Percentiles rank a stretch among this genome's conserved stretches.
phyloP scores from a whole-genome alignment of 345 rosid species.

The Lumnitzera racemosa region DNA sequence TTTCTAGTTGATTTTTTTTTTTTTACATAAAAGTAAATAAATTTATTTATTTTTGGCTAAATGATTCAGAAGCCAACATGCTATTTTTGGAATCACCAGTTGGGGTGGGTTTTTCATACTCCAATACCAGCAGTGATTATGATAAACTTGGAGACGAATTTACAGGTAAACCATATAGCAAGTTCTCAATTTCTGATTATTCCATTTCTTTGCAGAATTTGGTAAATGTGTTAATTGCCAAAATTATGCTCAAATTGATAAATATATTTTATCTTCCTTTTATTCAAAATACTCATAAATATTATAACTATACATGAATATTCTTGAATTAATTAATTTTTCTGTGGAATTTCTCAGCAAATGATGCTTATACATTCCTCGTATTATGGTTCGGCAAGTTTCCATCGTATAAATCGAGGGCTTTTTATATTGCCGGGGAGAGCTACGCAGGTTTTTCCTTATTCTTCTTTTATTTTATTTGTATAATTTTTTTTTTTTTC shows the following conservation, averaged over 20 bases:
- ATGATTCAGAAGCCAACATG: slow-evolving; percentile 76
- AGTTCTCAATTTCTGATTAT: too few species aligned
- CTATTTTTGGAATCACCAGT: slow-evolving; percentile 86
- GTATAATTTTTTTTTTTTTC: too few species aligned
- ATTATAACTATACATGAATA: too few species aligned
- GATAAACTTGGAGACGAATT: slow-evolving; percentile 52
- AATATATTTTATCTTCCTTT: too few species aligned
- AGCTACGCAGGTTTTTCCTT: slow-evolving; percentile 69
- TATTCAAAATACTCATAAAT: too few species aligned
- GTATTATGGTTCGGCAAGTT: slow-evolving; percentile 69
- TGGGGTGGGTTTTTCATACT: slow-evolving; percentile 95
- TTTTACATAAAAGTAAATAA: neutral
- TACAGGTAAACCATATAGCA: slow-evolving; percentile 39
- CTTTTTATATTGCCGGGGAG: slow-evolving; percentile 86
- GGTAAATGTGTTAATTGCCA: too few species aligned
- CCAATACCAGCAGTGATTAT: slow-evolving; percentile 65
- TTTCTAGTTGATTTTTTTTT: too few species aligned
- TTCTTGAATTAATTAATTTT: too few species aligned
- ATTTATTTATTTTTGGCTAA: neutral
- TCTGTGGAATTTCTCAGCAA: slow-evolving; percentile 29
- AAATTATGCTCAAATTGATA: too few species aligned
- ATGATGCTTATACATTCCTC: slow-evolving; percentile 67
- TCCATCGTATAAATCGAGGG: slow-evolving; percentile 46
- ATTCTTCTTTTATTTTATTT: neutral
- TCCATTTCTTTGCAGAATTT: too few species aligned